phyloP scores from a whole-genome alignment of 192 early-diverging fungal species.

The Dimargaris xerosporica region DNA sequence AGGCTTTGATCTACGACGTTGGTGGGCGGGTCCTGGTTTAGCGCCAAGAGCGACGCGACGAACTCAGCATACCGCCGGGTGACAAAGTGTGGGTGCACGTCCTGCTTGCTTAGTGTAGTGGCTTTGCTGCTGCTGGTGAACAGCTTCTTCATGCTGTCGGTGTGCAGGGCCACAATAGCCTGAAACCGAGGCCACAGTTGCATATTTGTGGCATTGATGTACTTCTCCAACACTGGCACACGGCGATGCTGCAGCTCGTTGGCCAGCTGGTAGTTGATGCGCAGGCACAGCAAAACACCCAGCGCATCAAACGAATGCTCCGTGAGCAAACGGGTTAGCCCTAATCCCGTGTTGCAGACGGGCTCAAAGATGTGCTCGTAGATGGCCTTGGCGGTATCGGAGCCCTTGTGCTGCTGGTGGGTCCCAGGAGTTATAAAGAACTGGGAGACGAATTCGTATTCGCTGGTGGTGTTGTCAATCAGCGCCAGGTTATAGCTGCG shows the following conservation, averaged over 20 bases:
- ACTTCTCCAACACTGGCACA: conserved; percentile 72
- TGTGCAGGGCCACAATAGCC: conserved; percentile 72
- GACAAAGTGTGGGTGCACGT: conserved; percentile 70
- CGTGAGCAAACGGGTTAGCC: conserved; percentile 46
- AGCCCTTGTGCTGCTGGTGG: conserved; percentile 34
- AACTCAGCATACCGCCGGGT: conserved; percentile 88
- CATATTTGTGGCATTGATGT: conserved; percentile 84
- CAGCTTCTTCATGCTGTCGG: conserved; percentile 77
- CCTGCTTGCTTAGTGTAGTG: conserved; percentile 32
- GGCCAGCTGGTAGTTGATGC: conserved; percentile 67
- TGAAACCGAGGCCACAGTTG: conserved; percentile 82
- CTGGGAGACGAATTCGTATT: conserved; percentile 83
- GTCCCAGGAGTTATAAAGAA: conserved; percentile 73
- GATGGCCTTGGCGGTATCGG: conserved; percentile 44
- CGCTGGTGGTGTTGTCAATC: conserved; percentile 87
- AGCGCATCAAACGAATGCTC: conserved; percentile 78
- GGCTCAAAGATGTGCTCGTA: conserved; percentile 86
- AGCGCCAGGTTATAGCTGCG: conserved; percentile 82
- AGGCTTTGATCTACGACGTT: conserved; percentile 60
- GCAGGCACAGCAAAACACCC: conserved; percentile 76
- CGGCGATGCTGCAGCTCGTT: conserved; percentile 58
- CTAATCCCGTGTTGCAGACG: conserved; percentile 23
- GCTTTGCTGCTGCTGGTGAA: not conserved
- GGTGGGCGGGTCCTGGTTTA: conserved; percentile 82
- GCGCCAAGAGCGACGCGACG: conserved; percentile 67